These are phyloP conservation scores for Conticribra guillardii DNA, from an alignment of 108 stramenopile species.

Conservation along the genomic window DNA sequence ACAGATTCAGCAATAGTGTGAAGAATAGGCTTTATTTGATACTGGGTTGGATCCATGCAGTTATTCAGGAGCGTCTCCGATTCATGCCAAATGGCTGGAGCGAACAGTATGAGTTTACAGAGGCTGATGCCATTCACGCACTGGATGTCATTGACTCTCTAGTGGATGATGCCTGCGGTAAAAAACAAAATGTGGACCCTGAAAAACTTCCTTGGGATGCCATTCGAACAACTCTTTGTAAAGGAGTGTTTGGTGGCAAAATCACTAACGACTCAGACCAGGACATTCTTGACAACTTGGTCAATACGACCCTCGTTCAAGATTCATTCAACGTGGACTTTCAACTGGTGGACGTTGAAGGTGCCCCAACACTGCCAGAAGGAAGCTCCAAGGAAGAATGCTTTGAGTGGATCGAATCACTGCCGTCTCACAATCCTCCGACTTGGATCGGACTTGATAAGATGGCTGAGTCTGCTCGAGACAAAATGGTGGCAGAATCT, in stretches of 20 bases:
- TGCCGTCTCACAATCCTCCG: conserved; percentile 79
- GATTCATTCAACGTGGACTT: conserved; percentile 79
- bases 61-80: conserved; percentile 95
- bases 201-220: conserved; percentile 91
- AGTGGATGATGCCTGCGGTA: conserved; percentile 57
- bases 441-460: conserved; percentile 83
- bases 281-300: conserved; percentile 68
- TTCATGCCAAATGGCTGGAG: conserved; percentile 96
- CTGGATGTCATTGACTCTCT: conserved; percentile 89
- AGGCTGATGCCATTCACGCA: conserved; percentile 93
- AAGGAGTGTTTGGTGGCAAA: conserved; percentile 84
- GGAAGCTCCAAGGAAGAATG: conserved; percentile 72
- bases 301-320: conserved; percentile 59
- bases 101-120: conserved; percentile 95
- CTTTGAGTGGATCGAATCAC: conserved; percentile 68
- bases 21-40: conserved; percentile 90
- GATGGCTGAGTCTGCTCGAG: conserved; percentile 70
- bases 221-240: conserved; percentile 75
- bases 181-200: conserved; percentile 61
- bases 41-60: conserved; percentile 95
- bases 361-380: conserved; percentile 72
- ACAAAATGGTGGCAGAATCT: conserved; percentile 59
- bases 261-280: conserved; percentile 74
- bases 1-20: conserved; percentile 62
- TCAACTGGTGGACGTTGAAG: conserved; percentile 61